Percentiles rank a stretch among this genome's conserved stretches.
phyloP scores from a whole-genome alignment of 768 basidiomycete genomes.

The Mycena rosella region DNA sequence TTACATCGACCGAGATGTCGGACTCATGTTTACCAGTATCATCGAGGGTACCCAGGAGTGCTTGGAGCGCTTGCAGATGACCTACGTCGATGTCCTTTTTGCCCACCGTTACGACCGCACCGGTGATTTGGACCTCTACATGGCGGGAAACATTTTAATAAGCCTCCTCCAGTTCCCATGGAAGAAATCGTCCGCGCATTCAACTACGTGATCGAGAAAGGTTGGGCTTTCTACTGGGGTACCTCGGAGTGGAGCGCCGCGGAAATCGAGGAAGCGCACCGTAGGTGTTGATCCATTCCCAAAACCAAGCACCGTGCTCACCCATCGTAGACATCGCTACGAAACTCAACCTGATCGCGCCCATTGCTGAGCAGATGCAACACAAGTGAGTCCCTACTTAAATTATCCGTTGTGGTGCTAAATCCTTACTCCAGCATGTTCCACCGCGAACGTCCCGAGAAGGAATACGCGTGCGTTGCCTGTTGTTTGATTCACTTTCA shows the following conservation, averaged over 20 bases:
- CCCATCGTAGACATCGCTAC: slow-evolving; percentile 33
- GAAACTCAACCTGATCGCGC: slow-evolving; percentile 73
- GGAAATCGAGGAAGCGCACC: slow-evolving; percentile 77
- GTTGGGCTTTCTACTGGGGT: slow-evolving; percentile 82
- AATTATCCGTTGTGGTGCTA: not conserved
- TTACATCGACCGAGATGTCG: not conserved
- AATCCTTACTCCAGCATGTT: slow-evolving; percentile 66
- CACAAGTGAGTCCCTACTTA: slow-evolving; percentile 61
- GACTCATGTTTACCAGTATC: slow-evolving; percentile 55
- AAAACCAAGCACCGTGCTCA: slow-evolving; percentile 50
- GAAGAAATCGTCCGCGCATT: slow-evolving; percentile 88
- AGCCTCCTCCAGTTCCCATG: slow-evolving; percentile 62
- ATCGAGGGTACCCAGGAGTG: slow-evolving; percentile 82
- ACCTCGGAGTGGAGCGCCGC: slow-evolving; percentile 84
- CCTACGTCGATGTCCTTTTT: slow-evolving; percentile 81
- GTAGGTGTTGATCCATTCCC: slow-evolving; percentile 60
- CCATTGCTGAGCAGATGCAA: slow-evolving; percentile 83
- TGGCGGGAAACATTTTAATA: slow-evolving; percentile 57
- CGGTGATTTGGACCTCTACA: slow-evolving; percentile 52
- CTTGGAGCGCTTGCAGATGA: slow-evolving; percentile 75
- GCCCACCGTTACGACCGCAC: slow-evolving; percentile 76
- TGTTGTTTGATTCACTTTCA: not conserved
- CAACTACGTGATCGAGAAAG: slow-evolving; percentile 80
- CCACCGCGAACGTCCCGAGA: slow-evolving; percentile 85
- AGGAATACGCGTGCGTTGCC: slow-evolving; percentile 72